A percentile compares a stretch with the other conserved stretches of the same genome.
These are phyloP conservation scores for Colletotrichum lini DNA, from an alignment of 2,329 filamentous ascomycete species.

Conservation along the genomic window DNA sequence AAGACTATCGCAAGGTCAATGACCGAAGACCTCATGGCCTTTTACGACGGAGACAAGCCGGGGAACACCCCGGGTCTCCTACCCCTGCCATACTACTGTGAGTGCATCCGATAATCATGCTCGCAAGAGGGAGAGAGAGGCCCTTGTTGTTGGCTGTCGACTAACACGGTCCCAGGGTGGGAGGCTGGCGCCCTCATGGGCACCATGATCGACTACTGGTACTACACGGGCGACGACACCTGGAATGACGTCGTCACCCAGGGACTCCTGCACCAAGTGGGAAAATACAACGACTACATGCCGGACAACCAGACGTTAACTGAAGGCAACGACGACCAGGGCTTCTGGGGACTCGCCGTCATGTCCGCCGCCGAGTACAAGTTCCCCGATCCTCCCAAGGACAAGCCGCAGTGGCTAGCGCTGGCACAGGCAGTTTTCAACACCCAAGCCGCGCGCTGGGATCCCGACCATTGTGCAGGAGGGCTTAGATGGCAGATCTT, in stretches of 20 bases:
- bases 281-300: constrained; percentile 82
- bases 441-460: constrained; percentile 82
- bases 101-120: constrained; percentile 43
- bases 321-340: constrained; percentile 82
- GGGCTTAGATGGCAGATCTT: constrained; percentile 90
- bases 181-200: constrained; percentile 81
- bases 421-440: constrained; percentile 88
- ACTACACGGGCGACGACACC: constrained; percentile 79
- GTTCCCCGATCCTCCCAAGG: constrained; percentile 71
- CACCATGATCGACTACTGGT: constrained; percentile 86
- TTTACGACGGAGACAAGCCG: constrained; percentile 64
- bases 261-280: constrained; percentile 82
- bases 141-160: neutral
- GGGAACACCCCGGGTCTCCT: constrained; percentile 67
- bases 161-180: constrained; percentile 67
- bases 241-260: constrained; percentile 79
- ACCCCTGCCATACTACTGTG: constrained; percentile 69
- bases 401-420: constrained; percentile 76
- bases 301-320: constrained; percentile 78
- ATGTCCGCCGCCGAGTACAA: constrained; percentile 80
- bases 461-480: constrained; percentile 76
- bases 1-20: constrained; percentile 64
- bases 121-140: no score
- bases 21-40: constrained; percentile 57
- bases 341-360: constrained; percentile 80